Conservation (phyloP, 306 rosid species). For the Vicia villosa region DNA sequence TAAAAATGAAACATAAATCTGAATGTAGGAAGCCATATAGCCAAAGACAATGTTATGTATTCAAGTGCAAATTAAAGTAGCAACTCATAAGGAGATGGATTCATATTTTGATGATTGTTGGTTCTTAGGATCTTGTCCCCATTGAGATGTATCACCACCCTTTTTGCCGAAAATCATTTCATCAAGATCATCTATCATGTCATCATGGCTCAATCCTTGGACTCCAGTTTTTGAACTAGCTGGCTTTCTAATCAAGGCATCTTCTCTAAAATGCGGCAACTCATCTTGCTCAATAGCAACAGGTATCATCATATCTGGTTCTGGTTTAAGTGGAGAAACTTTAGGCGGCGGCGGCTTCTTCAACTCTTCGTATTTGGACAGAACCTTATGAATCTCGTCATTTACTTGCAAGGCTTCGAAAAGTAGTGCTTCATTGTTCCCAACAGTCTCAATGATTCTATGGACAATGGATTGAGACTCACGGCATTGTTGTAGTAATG, state of each 20-base stretch:
- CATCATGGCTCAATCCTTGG: constrained; percentile 54
- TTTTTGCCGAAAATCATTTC: constrained; percentile 96
- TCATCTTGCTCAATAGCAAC: constrained; percentile 76
- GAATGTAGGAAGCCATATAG: neutral
- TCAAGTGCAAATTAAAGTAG: neutral
- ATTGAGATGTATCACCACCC: constrained; percentile 52
- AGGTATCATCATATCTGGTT: constrained; percentile 77
- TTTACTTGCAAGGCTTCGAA: constrained; percentile 82
- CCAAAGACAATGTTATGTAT: neutral
- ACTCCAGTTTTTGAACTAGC: constrained; percentile 45
- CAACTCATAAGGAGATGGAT: constrained; percentile 60
- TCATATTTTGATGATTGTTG: constrained; percentile 63
- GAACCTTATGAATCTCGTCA: constrained; percentile 80
- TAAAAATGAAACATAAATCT: neutral
- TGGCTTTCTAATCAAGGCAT: constrained; percentile 62
- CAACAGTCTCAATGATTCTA: constrained; percentile 67
- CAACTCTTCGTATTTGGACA: constrained; percentile 66
- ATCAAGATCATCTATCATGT: constrained; percentile 94
- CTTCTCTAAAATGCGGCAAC: constrained; percentile 53
- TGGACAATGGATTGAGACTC: constrained; percentile 55
- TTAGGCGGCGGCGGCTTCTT: constrained; percentile 53
- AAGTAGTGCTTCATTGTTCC: constrained; percentile 77
- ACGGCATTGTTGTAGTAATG: constrained; percentile 78
- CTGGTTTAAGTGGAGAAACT: constrained; percentile 45
- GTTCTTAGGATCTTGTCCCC: constrained; percentile 51